These are phyloP conservation scores for Mycena galopus DNA, from an alignment of 768 basidiomycete genomes.

Conservation along the genomic window DNA sequence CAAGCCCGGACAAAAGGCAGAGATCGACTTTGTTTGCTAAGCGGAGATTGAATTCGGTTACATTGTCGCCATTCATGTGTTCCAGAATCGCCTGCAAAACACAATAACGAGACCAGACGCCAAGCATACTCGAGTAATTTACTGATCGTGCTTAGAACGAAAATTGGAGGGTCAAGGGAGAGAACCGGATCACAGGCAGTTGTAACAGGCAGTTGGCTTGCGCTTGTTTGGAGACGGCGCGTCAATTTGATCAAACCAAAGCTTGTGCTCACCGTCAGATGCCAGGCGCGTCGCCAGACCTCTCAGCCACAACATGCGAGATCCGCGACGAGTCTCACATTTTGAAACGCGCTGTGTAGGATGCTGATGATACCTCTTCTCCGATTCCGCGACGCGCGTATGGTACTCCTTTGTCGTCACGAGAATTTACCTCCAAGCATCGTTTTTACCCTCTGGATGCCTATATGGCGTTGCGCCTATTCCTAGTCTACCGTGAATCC, in stretches of 20 bases:
- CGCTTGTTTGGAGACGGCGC: background rate
- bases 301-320: constrained; percentile 92
- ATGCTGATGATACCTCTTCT: constrained; percentile 93
- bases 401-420: background rate
- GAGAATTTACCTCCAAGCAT: background rate
- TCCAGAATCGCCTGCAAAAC: background rate
- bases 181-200: no score
- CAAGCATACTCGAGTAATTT: background rate
- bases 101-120: background rate
- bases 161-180: background rate
- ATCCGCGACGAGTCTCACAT: constrained; percentile 96
- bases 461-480: no score
- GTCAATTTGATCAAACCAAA: background rate
- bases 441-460: background rate
- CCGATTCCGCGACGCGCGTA: background rate
- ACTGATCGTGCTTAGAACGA: background rate
- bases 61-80: constrained; percentile 14
- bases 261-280: constrained; percentile 79
- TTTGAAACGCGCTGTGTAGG: constrained; percentile 93
- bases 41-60: constrained; percentile 25
- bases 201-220: no score
- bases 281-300: constrained; percentile 83
- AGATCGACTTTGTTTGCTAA: constrained; percentile 22
- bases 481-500: no score
- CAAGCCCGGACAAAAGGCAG: constrained; percentile 16